Evolutionary conservation across 768 basidiomycete genomes (phyloP).

Genomic region (Floccularia luteovirens): DNA sequence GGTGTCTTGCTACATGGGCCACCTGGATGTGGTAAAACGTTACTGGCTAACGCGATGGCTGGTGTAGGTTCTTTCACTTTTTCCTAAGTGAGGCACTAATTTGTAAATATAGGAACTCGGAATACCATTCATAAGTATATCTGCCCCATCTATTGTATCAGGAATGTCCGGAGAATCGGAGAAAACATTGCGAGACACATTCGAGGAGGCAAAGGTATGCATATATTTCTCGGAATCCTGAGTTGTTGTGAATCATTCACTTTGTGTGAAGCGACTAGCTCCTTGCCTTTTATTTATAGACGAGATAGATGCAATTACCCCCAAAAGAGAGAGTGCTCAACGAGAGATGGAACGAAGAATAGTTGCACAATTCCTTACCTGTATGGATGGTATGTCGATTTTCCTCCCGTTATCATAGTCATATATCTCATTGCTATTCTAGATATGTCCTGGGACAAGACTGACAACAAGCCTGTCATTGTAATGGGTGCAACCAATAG

Average conservation of each 20-base stretch:
- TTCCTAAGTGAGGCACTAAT: neutral
- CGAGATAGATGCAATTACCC: constrained; percentile 96
- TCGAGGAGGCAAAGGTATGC: constrained; percentile 90
- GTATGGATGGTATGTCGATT: constrained; percentile 80
- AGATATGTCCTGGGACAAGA: constrained; percentile 97
- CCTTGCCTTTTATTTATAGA: constrained; percentile 95
- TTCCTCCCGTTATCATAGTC: neutral
- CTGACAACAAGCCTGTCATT: constrained; percentile 85
- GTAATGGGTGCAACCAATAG: constrained; percentile 97
- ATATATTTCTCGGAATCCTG: neutral
- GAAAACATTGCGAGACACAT: constrained; percentile 91
- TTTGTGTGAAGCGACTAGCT: constrained; percentile 59
- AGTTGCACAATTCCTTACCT: constrained; percentile 94
- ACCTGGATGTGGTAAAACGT: constrained; percentile 94
- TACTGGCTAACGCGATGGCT: constrained; percentile 91
- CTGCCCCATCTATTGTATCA: constrained; percentile 92
- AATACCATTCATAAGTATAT: constrained; percentile 89
- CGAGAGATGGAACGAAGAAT: constrained; percentile 97
- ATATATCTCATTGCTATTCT: constrained; percentile 1
- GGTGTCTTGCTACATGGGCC: constrained; percentile 94
- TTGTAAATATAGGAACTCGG: constrained; percentile 64
- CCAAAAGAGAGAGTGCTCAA: constrained; percentile 96
- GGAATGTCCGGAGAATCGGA: constrained; percentile 99
- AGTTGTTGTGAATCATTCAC: neutral
- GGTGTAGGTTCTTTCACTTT: constrained; percentile 50